A percentile compares a stretch with the other conserved stretches of the same genome.
Conservation (phyloP, 164 flowering plant species). For the Houttuynia cordata region DNA sequence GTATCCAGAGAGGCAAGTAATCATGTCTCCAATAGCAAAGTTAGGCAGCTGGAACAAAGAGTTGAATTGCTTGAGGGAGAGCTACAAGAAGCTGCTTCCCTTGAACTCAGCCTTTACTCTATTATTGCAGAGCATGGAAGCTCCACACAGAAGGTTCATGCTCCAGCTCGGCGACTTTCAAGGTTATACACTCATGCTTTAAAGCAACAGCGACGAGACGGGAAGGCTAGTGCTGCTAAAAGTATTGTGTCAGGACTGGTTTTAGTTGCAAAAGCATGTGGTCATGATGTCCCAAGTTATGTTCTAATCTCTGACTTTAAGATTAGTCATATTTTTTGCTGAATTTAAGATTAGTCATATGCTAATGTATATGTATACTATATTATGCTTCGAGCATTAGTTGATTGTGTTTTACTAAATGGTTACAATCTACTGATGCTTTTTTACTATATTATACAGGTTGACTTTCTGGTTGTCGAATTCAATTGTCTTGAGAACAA, state of each 20-base stretch:
- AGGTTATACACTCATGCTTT: constrained; percentile 70
- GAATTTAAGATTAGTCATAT: no score
- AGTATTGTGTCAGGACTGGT: constrained; percentile 69
- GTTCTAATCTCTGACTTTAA: background rate
- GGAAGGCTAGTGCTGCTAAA: constrained; percentile 65
- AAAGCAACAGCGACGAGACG: constrained; percentile 24
- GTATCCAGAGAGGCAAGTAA: constrained; percentile 16
- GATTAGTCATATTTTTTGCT: no score
- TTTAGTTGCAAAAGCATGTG: constrained; percentile 87
- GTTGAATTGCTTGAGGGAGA: constrained; percentile 55
- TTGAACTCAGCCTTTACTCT: constrained; percentile 72
- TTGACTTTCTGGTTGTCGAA: constrained; percentile 94
- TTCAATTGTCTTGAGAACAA: constrained; percentile 64
- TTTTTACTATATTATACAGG: constrained; percentile 26
- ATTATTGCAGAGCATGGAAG: constrained; percentile 86
- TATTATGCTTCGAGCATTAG: background rate
- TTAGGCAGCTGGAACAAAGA: constrained; percentile 42
- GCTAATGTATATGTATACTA: background rate
- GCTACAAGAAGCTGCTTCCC: constrained; percentile 79
- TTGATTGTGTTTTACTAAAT: no score
- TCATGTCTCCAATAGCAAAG: constrained; percentile 19
- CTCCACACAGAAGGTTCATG: constrained; percentile 70
- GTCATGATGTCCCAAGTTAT: constrained; percentile 93
- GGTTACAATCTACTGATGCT: background rate
- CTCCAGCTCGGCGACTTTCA: constrained; percentile 87